Conservation (phyloP, 2,329 filamentous ascomycete species). For the Scedosporium aurantiacum region DNA sequence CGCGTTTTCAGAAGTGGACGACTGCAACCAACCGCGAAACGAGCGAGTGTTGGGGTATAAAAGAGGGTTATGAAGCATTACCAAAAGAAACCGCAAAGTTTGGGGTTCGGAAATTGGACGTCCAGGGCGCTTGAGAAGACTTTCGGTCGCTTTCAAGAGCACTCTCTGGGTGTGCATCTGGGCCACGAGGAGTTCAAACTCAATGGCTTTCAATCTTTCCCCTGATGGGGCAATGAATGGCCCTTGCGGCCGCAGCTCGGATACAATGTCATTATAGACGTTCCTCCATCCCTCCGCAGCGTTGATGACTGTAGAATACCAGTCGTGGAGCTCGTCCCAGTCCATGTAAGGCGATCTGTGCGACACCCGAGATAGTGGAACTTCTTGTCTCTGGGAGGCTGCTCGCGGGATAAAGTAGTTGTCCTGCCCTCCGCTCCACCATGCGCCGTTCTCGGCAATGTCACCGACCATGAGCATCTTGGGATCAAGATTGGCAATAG, state of each 20-base stretch:
- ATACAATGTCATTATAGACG: slow-evolving; percentile 41
- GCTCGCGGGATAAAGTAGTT: slow-evolving; percentile 14
- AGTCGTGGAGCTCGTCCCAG: slow-evolving; percentile 60
- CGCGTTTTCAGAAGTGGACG: neutral
- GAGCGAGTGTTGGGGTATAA: slow-evolving; percentile 38
- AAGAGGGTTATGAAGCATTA: slow-evolving; percentile 69
- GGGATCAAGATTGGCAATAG: slow-evolving; percentile 55
- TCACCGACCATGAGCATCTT: slow-evolving; percentile 66
- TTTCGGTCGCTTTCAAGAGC: slow-evolving; percentile 69
- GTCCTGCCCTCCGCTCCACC: slow-evolving; percentile 61
- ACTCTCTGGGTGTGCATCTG: slow-evolving; percentile 59
- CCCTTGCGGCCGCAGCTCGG: slow-evolving; percentile 11
- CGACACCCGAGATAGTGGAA: slow-evolving; percentile 17
- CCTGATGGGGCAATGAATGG: slow-evolving; percentile 20
- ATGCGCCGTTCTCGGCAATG: slow-evolving; percentile 69
- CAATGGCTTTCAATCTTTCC: slow-evolving; percentile 30
- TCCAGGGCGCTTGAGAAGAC: slow-evolving; percentile 67
- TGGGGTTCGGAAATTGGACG: slow-evolving; percentile 55
- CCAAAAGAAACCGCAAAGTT: slow-evolving; percentile 66
- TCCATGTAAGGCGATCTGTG: slow-evolving; percentile 59
- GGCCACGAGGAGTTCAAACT: slow-evolving; percentile 39
- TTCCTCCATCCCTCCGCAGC: slow-evolving; percentile 57
- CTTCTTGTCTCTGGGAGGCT: slow-evolving; percentile 4
- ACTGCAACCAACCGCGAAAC: slow-evolving; percentile 30
- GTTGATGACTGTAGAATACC: slow-evolving; percentile 62